Evolutionary conservation across 1,284 basidiomycete genomes (phyloP), one percentile per base, ranked within the genome.

Genomic region (Inonotus obliquus): DNA sequence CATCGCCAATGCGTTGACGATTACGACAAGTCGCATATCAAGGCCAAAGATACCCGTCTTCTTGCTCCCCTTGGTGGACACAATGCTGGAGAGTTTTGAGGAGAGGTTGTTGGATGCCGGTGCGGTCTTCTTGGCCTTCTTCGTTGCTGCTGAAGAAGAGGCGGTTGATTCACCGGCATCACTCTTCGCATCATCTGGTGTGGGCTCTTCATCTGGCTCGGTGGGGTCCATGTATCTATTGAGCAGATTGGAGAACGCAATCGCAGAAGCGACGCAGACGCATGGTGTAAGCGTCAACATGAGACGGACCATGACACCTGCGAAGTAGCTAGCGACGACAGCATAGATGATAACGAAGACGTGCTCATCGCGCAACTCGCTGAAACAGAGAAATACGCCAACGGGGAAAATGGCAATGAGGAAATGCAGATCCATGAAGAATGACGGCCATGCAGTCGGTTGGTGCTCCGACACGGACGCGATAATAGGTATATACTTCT

Each of bases 401-500:
- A 94, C 96, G 4, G 97, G 97, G 86, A 99, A 99, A 62, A 97
- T 78, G 84, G 95, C 98, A 69, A 99, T 91, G 72, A 99, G 89
- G 83, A 97, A 91, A 71, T 98, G 91, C 63, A 99, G 86, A 75
- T 99, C 96, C 87, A 98, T 98, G 82, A 98, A 99, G 86, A 99
- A 99, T 2, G 96, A 90, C 2, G 96, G 95, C 97, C 97, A 99
- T 44, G 97, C 96, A 10, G 97, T 99, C 14, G 97, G 97, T 74
- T 99, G 97, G 77, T 99, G 97, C 76, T 99, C 97, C n/a, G 95
- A 98, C 21, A 98, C 97, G 21, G 96, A 98, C 5, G 97, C 97
- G 71, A 99, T 98, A 79, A 99, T 98, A 38, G 96, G 96, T 69
- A 98, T 94, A 74, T 94, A 91, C 91, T 95, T 93, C 77, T 97